Evolutionary conservation across 495 filamentous ascomycete genomes (phyloP), one percentile per base, ranked within the genome.

Genomic region (Cladorrhinum samala): DNA sequence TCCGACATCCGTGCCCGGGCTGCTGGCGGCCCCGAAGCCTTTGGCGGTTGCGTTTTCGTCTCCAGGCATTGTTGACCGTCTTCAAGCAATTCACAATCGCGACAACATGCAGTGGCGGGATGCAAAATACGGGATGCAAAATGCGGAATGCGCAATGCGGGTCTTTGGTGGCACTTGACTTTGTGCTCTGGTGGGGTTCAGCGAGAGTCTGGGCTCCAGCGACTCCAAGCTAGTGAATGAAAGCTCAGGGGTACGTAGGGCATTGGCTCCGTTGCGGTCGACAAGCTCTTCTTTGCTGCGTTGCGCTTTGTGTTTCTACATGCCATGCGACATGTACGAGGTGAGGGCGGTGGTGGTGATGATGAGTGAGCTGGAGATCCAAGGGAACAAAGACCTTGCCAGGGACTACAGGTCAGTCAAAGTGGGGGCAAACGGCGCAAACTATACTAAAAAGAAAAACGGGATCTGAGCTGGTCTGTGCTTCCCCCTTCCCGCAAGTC

Each of bases 1-100:
- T 20, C 57, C 48, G 33, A 39, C 39, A 17, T 60, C 61, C 30
- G 36, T 39, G 30, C 23, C 46, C 5, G 61, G 59, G 23, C 54
- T 56, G 37, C 44, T 57, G 1, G 52, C 60, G 25, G 57, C 45
- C 7, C 20, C 27, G 14, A 45, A 36, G 37, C 47, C 36, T 19
- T 39, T 48, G 18, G 42, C 42, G 18, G 17, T 52, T 30, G 50
- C 46, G 25, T 9, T 47, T 30, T 50, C 63, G 43, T 47, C 59
- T 9, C 53, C 55, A n/a, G 46, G 20, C 53, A 56, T 56, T 16
- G 53, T 49, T n/a, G 20, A 14, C 13, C 11, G 43, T 25, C 30
- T 37, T 37, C 14, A 37, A 37, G 30, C 17, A n/a, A n/a, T n/a
- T 45, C 13, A 18, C 9, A 43, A 19, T 18, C 3, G 7, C 7